phyloP scores from a whole-genome alignment of 495 filamentous ascomycete genomes.

The Jackrogersella multiformis region DNA sequence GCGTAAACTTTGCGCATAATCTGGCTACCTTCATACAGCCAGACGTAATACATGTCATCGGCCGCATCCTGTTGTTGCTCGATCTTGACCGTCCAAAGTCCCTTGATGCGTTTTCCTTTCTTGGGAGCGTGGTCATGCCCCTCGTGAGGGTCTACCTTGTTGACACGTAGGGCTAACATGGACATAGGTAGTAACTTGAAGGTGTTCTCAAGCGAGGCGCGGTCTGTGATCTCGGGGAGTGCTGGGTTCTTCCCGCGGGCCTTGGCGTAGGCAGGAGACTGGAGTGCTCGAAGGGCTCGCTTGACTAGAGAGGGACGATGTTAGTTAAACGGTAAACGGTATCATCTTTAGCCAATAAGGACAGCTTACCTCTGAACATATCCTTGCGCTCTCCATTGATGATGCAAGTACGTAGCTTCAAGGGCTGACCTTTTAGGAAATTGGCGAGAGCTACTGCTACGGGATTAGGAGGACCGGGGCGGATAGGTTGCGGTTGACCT shows the following conservation, averaged over 20 bases:
- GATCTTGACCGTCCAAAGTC: slow-evolving; percentile 94
- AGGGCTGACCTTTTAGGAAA: slow-evolving; percentile 82
- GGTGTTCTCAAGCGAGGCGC: slow-evolving; percentile 84
- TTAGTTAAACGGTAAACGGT: slow-evolving; percentile 18
- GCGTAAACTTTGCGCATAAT: slow-evolving; percentile 93
- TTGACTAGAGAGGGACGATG: slow-evolving; percentile 71
- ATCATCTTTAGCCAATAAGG: not conserved
- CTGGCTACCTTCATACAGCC: slow-evolving; percentile 94
- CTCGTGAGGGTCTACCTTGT: slow-evolving; percentile 78
- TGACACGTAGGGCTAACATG: slow-evolving; percentile 91
- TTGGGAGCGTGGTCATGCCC: slow-evolving; percentile 75
- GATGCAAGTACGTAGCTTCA: slow-evolving; percentile 93
- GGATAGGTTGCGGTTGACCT: slow-evolving; percentile 65
- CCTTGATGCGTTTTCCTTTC: slow-evolving; percentile 88
- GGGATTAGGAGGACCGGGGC: slow-evolving; percentile 82
- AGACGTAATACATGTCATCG: slow-evolving; percentile 94
- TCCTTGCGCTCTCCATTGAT: slow-evolving; percentile 97
- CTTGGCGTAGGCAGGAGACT: slow-evolving; percentile 87
- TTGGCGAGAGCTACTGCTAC: slow-evolving; percentile 89
- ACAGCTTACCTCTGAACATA: slow-evolving; percentile 84
- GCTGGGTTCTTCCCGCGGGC: slow-evolving; percentile 88
- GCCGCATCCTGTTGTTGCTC: slow-evolving; percentile 94
- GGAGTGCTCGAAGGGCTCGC: slow-evolving; percentile 90
- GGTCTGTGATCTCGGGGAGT: slow-evolving; percentile 87
- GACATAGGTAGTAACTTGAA: slow-evolving; percentile 97